A percentile compares a stretch with the other conserved stretches of the same genome.
These are phyloP conservation scores for Quercus rubra DNA, from an alignment of 306 rosid species.

Conservation along the genomic window DNA sequence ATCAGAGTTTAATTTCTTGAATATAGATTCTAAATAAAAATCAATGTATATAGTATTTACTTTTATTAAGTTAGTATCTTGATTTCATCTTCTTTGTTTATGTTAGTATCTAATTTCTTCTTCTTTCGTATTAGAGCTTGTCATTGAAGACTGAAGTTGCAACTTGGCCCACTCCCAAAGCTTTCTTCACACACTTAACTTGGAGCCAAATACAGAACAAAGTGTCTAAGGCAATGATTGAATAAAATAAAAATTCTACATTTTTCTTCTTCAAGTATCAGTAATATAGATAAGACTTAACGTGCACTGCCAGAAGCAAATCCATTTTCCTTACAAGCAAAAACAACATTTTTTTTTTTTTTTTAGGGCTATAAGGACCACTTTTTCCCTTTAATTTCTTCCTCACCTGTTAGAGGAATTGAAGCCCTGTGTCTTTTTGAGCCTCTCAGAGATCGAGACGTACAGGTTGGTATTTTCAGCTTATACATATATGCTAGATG, in stretches of 20 bases:
- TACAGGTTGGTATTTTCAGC: background rate
- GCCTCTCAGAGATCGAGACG: no score
- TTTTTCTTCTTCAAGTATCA: slow-evolving; percentile 2
- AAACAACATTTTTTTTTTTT: background rate
- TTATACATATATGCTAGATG: background rate
- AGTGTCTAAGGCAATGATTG: background rate
- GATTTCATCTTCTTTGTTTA: background rate
- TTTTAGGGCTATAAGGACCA: background rate
- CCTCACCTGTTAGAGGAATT: background rate
- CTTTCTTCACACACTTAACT: background rate
- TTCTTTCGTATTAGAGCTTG: background rate
- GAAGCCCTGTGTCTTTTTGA: background rate
- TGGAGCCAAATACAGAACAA: background rate
- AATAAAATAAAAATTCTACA: slow-evolving; percentile 8
- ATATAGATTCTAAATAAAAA: no score
- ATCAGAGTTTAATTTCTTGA: no score
- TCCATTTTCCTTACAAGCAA: slow-evolving; percentile 38
- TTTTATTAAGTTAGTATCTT: no score
- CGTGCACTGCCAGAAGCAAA: slow-evolving; percentile 38
- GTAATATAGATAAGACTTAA: slow-evolving; percentile 24
- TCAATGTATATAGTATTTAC: no score
- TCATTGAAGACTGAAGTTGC: background rate
- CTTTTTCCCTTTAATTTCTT: background rate
- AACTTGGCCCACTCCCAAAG: background rate
- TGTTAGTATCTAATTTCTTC: background rate